Evolutionary conservation across 2,329 filamentous ascomycete species (phyloP).

Genomic region (Botrytis aclada): DNA sequence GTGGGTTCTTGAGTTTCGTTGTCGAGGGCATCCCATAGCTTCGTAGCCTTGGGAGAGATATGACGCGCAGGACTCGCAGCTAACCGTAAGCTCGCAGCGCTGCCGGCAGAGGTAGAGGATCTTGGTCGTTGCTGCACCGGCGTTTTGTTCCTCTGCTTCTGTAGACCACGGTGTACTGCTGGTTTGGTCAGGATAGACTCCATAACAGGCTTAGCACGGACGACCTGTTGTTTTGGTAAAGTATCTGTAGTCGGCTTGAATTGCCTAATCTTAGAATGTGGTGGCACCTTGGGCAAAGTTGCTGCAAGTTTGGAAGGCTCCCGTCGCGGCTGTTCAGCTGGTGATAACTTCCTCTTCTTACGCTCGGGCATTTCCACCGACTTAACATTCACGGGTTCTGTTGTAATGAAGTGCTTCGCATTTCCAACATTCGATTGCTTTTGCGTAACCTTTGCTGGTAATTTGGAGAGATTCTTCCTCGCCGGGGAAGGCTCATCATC

Average conservation of each 20-base stretch:
- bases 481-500: background rate
- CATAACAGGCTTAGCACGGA: background rate
- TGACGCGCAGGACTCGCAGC: background rate
- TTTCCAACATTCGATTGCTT: background rate
- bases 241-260: background rate
- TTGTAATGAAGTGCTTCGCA: background rate
- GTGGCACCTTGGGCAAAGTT: conserved; percentile 19
- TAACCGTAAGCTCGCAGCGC: background rate
- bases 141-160: background rate
- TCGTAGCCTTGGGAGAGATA: conserved; percentile 30
- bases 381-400: background rate
- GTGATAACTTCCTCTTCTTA: conserved; percentile 34
- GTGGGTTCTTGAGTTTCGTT: background rate
- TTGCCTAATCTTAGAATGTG: conserved; percentile 5
- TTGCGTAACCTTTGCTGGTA: conserved; percentile 11
- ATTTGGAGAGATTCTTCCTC: conserved; percentile 14
- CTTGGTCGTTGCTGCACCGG: background rate
- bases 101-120: background rate
- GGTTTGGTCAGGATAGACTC: background rate
- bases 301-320: conserved; percentile 16
- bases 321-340: conserved; percentile 16
- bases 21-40: conserved; percentile 28
- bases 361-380: conserved; percentile 23
- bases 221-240: background rate
- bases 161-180: background rate